These are phyloP conservation scores for Tetrastigma voinierianum DNA, from an alignment of 164 flowering plant genomes.

Conservation along the genomic window DNA sequence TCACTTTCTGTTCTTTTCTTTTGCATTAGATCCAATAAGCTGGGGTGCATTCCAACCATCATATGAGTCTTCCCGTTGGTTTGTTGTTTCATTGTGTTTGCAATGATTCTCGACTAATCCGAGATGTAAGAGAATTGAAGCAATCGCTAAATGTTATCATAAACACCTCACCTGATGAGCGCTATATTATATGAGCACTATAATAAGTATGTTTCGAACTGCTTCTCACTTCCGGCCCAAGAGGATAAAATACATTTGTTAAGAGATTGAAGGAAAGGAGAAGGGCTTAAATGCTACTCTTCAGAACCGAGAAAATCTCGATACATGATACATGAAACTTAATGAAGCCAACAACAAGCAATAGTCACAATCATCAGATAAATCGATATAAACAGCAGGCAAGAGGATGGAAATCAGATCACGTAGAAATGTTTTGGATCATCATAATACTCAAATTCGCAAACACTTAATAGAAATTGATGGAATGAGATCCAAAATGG, in stretches of 20 bases:
- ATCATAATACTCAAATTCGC: not conserved
- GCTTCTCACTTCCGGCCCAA: no score
- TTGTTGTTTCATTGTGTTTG: conserved; percentile 38
- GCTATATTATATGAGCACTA: no score
- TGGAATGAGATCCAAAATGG: no score
- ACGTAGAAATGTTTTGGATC: not conserved
- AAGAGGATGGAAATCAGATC: conserved; percentile 46
- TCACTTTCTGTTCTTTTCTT: conserved; percentile 17
- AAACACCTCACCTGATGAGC: no score
- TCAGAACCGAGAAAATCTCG: no score
- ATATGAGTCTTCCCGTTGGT: conserved; percentile 12
- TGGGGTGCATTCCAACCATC: conserved; percentile 44
- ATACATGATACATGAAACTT: no score
- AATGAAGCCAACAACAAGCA: conserved; percentile 37
- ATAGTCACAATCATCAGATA: conserved; percentile 31
- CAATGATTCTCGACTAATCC: conserved; percentile 64
- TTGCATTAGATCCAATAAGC: conserved; percentile 14
- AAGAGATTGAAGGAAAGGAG: no score
- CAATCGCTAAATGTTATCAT: no score
- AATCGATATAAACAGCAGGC: conserved; percentile 41
- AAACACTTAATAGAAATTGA: not conserved
- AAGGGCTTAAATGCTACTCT: no score
- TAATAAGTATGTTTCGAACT: no score
- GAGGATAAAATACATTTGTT: no score
- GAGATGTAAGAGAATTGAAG: no score